Base-by-base conservation (phyloP, 768 basidiomycete species). In the Pisolithus microcarpus region DNA sequence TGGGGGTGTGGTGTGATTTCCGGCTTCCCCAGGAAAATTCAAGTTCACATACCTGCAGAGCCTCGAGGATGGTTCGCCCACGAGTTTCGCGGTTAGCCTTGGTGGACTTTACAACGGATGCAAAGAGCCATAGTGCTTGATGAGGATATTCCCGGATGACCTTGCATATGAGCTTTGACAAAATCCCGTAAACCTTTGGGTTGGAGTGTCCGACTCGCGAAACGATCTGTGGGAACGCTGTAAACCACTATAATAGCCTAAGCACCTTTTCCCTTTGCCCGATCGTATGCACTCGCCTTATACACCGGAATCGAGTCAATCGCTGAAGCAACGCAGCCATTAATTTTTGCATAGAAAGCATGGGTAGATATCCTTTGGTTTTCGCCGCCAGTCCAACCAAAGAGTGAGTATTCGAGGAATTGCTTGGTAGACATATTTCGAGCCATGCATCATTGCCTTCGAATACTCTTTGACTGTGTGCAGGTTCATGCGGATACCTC, bases 381-480 rank as follows among this genome's bases (percentile, higher is more conserved):
- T 61, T 92, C 92, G n/a, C 86, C 92, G 52, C 89, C 65, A n/a
- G 65, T 96, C 93, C 46, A 98, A 71, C 93, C 94, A 99, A 28
- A 99, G 80, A 0, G 93, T 98, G 8, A 99, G 75, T 55, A 97
- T 75, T 38, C 96, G 83, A 0, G 96, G 94, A 53, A 99, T 82
- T 0, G 92, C 91, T 64, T 95, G 95, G 65, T 95, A 98, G 21
- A 95, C 85, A 65, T 87, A 96, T 73, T 99, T 99, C 36, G 93
- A 91, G 16, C 96, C 96, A 61, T 76, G 70, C 60, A 74, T 73
- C 43, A 94, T 81, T 1, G 93, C 86, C 54, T 75, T 80, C 2
- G 76, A 73, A 55, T 85, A 95, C 56, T 77, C 72, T 61, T 75
- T 75, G 60, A 92, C 67, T 18, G 87, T 85, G 48, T 79, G 75